These are phyloP conservation scores for Plasmodium sp. DNA, from an alignment of 169 alveolate genomes.

Conservation along the genomic window DNA sequence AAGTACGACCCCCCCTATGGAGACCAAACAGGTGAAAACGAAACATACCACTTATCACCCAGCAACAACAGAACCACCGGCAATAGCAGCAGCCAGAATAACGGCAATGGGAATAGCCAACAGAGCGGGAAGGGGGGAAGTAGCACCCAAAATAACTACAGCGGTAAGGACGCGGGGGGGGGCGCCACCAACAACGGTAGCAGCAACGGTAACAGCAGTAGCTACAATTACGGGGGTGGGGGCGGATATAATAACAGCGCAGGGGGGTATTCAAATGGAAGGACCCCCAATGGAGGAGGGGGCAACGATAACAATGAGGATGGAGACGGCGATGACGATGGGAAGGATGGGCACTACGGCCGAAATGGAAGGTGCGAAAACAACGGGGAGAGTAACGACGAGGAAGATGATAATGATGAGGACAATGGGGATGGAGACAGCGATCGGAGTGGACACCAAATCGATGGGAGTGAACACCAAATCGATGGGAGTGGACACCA, in stretches of 20 bases:
- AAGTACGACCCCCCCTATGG: background rate
- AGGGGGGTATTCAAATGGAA: background rate
- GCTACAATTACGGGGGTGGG: background rate
- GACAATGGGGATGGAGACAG: background rate
- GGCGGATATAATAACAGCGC: background rate
- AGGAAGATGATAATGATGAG: background rate
- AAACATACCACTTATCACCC: background rate
- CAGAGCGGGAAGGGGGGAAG: background rate
- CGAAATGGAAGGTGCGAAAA: slow-evolving; percentile 2
- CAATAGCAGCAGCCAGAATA: slow-evolving; percentile 2
- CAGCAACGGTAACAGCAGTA: background rate
- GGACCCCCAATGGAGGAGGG: background rate
- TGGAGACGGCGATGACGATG: background rate
- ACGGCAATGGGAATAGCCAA: background rate
- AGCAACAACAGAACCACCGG: background rate
- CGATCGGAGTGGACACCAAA: background rate
- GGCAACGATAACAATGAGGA: background rate
- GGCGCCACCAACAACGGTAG: background rate
- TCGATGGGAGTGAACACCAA: background rate
- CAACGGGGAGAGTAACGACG: slow-evolving; percentile 4
- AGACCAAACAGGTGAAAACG: background rate
- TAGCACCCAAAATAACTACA: background rate
- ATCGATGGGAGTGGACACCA: background rate
- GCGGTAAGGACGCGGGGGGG: background rate
- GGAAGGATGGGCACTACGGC: slow-evolving; percentile 1